Percentiles rank a stretch among this genome's conserved stretches.
phyloP scores from a whole-genome alignment of 371 early-diverging fungal species.

The Mortierella sp. region DNA sequence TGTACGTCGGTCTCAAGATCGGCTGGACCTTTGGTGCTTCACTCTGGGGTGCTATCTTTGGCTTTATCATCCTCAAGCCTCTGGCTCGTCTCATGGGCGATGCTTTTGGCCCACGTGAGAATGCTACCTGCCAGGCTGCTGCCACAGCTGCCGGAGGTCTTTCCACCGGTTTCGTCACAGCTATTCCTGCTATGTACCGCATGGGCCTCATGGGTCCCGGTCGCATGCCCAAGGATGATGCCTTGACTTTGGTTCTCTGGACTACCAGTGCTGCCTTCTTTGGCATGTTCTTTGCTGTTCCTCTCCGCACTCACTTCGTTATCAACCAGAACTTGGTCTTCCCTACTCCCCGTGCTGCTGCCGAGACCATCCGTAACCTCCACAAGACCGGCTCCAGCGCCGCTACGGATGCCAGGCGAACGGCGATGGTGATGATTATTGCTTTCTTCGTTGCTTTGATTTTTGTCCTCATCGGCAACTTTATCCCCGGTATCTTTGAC shows the following conservation, averaged over 20 bases:
- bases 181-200: conserved; percentile 80
- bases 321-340: conserved; percentile 78
- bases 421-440: conserved; percentile 43
- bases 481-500: conserved; percentile 67
- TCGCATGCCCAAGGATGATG: conserved; percentile 40
- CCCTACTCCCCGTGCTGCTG: conserved; percentile 79
- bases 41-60: conserved; percentile 71
- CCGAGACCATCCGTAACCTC: conserved; percentile 73
- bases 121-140: conserved; percentile 77
- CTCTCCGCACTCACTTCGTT: conserved; percentile 76
- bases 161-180: conserved; percentile 74
- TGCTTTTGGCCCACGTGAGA: conserved; percentile 78
- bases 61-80: conserved; percentile 77
- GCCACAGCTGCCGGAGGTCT: conserved; percentile 82
- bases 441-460: conserved; percentile 64
- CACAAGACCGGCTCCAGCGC: conserved; percentile 59
- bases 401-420: conserved; percentile 55
- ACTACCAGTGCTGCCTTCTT: conserved; percentile 76
- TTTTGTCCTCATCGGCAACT: conserved; percentile 65
- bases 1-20: conserved; percentile 77
- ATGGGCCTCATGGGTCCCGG: conserved; percentile 64
- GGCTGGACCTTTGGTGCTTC: conserved; percentile 82
- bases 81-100: conserved; percentile 64
- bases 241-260: conserved; percentile 56
- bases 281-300: conserved; percentile 83